Base-by-base conservation (phyloP, 257 asterid species). In the Nicotiana obtusifolia region DNA sequence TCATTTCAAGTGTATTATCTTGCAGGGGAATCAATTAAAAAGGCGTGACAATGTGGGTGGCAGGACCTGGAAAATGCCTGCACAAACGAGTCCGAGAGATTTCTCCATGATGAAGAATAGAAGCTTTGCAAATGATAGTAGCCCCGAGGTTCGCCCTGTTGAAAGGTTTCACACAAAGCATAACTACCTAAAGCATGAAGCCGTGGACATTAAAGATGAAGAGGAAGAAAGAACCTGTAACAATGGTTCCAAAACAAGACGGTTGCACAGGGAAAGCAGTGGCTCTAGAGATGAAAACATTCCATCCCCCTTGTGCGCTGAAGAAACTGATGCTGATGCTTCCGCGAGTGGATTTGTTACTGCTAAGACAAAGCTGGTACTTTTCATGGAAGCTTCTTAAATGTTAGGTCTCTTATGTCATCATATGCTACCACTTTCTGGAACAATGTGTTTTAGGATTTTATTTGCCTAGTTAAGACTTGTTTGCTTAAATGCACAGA, bases 351-450 rank as follows among this genome's bases (percentile, higher is more conserved):
- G 98, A 80, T 96, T 96, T 86, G 99, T 96, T 66, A 96, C 98
- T 84, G 99, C 98, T 69, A 91, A 94, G 84, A 86, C 93, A 80
- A 96, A 96, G 92, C 86, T 94, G 97, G 99, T 96, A 90, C 82
- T 49, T 75, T 26, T 75, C 24, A 0, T 75, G 62, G 44, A 75
- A 75, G 41, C 80, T 75, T 75, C 61, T 75, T 49, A 16, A 49
- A 15, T 75, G 24, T 49, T 75, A 14, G 22, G 61, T 73, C 47
- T 7, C 9, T 0, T 24, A 14, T 4, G 44, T 16, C 15, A 75
- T 75, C 80, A 49, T 4, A 75, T 52, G 17, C 62, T 26, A 47
- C 44, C 8, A 49, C 62, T 75, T 75, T 49, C 80, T 49, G 62
- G 52, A 75, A 49, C 24, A 75, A 24, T 24, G 26, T 75, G 41